Percentiles rank a stretch among this genome's conserved stretches.
Evolutionary conservation across 257 asterid genomes (phyloP).

Genomic region (Solanum medicagineum): DNA sequence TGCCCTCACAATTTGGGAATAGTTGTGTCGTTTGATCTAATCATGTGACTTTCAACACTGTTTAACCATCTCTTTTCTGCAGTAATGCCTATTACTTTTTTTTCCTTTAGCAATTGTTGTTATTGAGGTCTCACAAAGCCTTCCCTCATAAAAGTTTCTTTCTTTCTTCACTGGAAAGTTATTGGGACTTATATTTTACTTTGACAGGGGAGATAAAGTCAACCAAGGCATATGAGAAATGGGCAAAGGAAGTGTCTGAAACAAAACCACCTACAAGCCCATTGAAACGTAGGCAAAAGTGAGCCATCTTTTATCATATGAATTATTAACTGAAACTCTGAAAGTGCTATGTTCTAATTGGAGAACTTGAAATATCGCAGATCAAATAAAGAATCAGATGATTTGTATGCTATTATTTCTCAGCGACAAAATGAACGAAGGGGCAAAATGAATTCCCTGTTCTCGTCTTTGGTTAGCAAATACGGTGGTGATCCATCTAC

Average conservation of each 20-base stretch:
- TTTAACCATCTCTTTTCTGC: neutral
- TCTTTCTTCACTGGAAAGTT: neutral
- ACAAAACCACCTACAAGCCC: conserved; percentile 90
- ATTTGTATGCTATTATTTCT: conserved; percentile 55
- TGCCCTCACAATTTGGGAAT: neutral
- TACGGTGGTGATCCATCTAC: conserved; percentile 47
- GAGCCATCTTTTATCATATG: neutral
- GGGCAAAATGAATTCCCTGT: conserved; percentile 65
- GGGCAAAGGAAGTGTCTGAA: conserved; percentile 77
- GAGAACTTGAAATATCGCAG: conserved; percentile 21
- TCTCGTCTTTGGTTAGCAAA: conserved; percentile 64
- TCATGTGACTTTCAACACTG: neutral
- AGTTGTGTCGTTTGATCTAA: neutral
- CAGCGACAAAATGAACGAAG: conserved; percentile 70
- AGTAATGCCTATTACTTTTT: neutral
- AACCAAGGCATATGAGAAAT: conserved; percentile 64
- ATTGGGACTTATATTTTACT: neutral
- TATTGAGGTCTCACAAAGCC: neutral
- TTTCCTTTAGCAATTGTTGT: neutral
- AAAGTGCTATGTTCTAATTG: neutral
- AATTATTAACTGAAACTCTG: neutral
- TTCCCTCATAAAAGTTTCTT: neutral
- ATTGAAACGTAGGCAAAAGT: conserved; percentile 53
- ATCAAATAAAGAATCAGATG: conserved; percentile 49
- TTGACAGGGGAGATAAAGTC: conserved; percentile 52